Evolutionary conservation across 495 filamentous ascomycete genomes (phyloP).

Genomic region (Acidomyces sp.): DNA sequence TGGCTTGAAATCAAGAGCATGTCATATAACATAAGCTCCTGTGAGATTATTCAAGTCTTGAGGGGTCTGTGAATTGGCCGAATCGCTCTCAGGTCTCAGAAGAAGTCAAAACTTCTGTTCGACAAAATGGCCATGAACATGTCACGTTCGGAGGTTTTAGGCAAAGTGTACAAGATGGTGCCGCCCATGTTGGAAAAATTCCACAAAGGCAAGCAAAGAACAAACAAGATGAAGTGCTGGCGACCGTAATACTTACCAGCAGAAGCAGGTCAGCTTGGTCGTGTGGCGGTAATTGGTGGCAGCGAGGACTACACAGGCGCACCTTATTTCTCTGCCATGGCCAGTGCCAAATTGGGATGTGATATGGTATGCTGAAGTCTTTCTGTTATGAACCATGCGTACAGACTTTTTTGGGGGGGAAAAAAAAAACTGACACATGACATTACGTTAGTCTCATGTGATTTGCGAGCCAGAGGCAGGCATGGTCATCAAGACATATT

Average conservation of each 20-base stretch:
- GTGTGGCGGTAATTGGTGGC: conserved; percentile 88
- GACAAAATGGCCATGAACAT: conserved; percentile 32
- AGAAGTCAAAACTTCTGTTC: no score
- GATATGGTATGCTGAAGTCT: conserved; percentile 21
- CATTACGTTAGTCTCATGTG: conserved; percentile 77
- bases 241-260: conserved; percentile 4
- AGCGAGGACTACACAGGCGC: conserved; percentile 94
- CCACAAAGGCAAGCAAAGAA: conserved; percentile 63
- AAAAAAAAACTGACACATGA: no score
- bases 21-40: no score
- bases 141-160: conserved; percentile 56
- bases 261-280: conserved; percentile 66
- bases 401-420: no score
- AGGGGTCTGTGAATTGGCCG: no score
- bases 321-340: conserved; percentile 96
- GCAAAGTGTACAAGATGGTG: conserved; percentile 76
- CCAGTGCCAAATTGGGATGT: conserved; percentile 65
- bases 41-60: no score
- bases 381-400: conserved; percentile 3
- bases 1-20: no score
- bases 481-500: conserved; percentile 88
- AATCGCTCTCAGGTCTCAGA: no score
- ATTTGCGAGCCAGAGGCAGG: conserved; percentile 84
- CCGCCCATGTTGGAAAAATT: conserved; percentile 92
- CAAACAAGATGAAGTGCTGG: conserved; percentile 4